Base-by-base conservation (phyloP, 1,139 yeast genomes). In the Eremothecium gossypii region DNA sequence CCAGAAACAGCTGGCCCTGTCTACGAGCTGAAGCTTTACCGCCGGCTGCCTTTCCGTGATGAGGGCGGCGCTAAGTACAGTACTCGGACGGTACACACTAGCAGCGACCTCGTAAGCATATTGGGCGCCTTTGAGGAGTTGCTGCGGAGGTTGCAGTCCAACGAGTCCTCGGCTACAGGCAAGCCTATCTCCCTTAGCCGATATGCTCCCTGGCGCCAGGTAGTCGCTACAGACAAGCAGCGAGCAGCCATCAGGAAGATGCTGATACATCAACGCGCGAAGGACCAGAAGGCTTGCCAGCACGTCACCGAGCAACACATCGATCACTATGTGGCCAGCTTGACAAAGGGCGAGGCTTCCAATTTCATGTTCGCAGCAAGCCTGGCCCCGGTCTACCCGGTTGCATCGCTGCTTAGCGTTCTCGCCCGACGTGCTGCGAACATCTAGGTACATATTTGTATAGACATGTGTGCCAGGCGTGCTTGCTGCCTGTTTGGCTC, bases 321-420 rank as follows among this genome's bases (percentile, higher is more conserved):
- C n/a, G 27, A 11, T n/a, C 27, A 26, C 1, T 53, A 54, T 29
- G 41, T 71, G 2, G 10, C 39, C 1, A 30, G 39, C 1, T 32
- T 72, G 45, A 54, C 59, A 8, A 67, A 61, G 43, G 57, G 61
- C 3, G 60, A 66, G 20, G 80, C 77, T 0, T 55, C 71, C 0
- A 58, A 64, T 26, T 50, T 77, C 39, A 66, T 76, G 2, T 76
- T 76, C 58, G 78, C 76, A 0, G 40, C 49, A 4, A 45, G 46
- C 8, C 29, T 59, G 14, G 62, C 64, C 3, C 60, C 63, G 4
- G 51, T 51, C 3, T 60, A 45, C 29, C 60, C 62, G 9, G 11
- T 57, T 2, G 46, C 49, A n/a, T 29, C 53, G 13, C 36, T 60
- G 6, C 36, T 59, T 14, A 46, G 45, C 32, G 46, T 48, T 0